Conservation (phyloP, 192 early-diverging fungal genomes). For the Coemansia nantahalensis region DNA sequence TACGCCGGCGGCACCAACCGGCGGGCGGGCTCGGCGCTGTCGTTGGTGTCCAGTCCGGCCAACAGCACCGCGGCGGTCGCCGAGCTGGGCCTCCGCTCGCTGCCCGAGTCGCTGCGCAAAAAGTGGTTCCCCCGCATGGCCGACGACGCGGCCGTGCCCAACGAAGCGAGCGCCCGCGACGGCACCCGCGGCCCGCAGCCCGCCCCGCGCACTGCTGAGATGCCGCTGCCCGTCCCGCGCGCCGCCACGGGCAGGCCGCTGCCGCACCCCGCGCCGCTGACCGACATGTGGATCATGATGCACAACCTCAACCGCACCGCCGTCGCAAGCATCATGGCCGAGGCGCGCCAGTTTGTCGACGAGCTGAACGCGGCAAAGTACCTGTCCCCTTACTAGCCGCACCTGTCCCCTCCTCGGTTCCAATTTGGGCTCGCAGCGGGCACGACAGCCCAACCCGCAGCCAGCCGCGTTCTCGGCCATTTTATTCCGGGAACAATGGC, state of each 20-base stretch:
- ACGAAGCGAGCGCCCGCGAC: neutral
- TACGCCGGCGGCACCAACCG: constrained; percentile 22
- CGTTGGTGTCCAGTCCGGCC: constrained; percentile 20
- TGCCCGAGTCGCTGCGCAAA: constrained; percentile 29
- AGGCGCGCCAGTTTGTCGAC: constrained; percentile 43
- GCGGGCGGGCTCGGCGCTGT: constrained; percentile 6
- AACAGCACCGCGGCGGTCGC: constrained; percentile 1
- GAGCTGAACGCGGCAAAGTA: constrained; percentile 43
- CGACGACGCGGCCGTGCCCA: neutral
- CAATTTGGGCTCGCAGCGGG: too few relatives aligned
- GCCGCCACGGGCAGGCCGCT: constrained; percentile 18
- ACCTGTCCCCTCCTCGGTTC: neutral
- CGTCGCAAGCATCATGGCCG: constrained; percentile 29
- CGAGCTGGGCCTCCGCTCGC: constrained; percentile 17
- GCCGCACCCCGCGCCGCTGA: constrained; percentile 33
- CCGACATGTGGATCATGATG: constrained; percentile 48
- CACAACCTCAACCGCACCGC: constrained; percentile 28
- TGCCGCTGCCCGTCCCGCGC: constrained; percentile 22
- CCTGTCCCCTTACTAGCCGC: constrained; percentile 33
- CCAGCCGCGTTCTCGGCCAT: too few relatives aligned
- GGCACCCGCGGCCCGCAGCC: constrained; percentile 4
- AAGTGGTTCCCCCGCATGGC: constrained; percentile 47
- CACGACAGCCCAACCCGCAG: too few relatives aligned
- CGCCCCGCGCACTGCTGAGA: constrained; percentile 4
- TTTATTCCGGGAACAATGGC: too few relatives aligned